Conservation (phyloP, 1,139 yeast species). For the Diutina mesorugosa region DNA sequence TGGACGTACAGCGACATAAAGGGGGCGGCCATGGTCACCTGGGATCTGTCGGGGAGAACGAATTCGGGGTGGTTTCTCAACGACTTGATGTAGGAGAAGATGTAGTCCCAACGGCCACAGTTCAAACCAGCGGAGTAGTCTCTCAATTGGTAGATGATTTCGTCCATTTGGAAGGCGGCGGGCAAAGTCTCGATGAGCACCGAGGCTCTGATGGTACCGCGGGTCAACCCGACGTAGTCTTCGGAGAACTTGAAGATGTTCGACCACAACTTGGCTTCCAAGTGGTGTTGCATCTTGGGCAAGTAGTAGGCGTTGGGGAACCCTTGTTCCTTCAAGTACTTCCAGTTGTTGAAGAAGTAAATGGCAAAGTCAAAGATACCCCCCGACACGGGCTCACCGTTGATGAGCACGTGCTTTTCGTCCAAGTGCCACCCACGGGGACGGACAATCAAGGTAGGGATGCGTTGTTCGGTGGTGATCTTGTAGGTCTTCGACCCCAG, state of each 20-base stretch:
- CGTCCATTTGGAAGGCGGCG: slow-evolving; percentile 75
- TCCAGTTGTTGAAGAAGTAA: slow-evolving; percentile 64
- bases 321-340: slow-evolving; percentile 45
- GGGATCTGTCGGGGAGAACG: slow-evolving; percentile 60
- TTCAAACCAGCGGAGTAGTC: slow-evolving; percentile 67
- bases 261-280: slow-evolving; percentile 72
- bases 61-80: slow-evolving; percentile 52
- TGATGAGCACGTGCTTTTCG: slow-evolving; percentile 61
- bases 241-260: slow-evolving; percentile 60
- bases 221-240: slow-evolving; percentile 49
- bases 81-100: slow-evolving; percentile 59
- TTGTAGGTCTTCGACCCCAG: slow-evolving; percentile 51
- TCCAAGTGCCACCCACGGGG: slow-evolving; percentile 83
- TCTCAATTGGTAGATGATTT: slow-evolving; percentile 63
- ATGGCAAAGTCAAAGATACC: slow-evolving; percentile 69
- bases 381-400: slow-evolving; percentile 66
- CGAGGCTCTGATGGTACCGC: slow-evolving; percentile 72
- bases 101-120: slow-evolving; percentile 81
- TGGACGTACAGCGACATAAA: slow-evolving; percentile 64
- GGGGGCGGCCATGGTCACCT: slow-evolving; percentile 65
- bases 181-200: slow-evolving; percentile 66
- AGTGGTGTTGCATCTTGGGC: slow-evolving; percentile 73
- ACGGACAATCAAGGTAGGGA: slow-evolving; percentile 70
- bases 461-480: slow-evolving; percentile 41
- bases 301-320: slow-evolving; percentile 69